Evolutionary conservation across 1,139 yeast genomes (phyloP), one percentile per base, ranked within the genome.

Genomic region (Scheffersomyces insectosa): DNA sequence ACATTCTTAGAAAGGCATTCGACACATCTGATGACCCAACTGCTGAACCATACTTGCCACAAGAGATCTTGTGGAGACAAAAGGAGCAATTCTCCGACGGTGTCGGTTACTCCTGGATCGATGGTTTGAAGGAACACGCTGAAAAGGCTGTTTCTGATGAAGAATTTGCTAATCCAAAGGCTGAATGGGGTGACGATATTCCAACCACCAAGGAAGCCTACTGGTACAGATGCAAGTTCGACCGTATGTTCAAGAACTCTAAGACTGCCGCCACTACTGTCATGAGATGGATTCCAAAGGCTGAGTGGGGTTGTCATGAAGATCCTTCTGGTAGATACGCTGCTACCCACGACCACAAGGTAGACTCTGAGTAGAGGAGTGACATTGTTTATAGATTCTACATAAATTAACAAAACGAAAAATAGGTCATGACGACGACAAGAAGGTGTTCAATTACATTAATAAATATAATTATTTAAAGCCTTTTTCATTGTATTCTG

Each of bases 211-310:
- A 95, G 80, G 99, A 93, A 77, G 99, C 99, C 42, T 93, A 89
- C 83, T 93, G 97, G 96, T 93, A 93, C 82, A 84, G 99, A 79
- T 79, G 85, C 65, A 88, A 90, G 80, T 93, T 93, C 63, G 99
- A 95, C 68, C 95, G 88, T 59, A 72, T 89, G 59, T 93, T 90
- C 85, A 60, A 64, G 45, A 85, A 89, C 46, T 82, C 86, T 57
- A 79, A 83, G 66, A 93, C 96, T 56, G 99, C 96, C 56, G 98
- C 97, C 49, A 73, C 83, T 38, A 93, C 99, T 16, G 99, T 93
- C 49, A 90, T 88, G 97, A 86, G 99, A 80, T 93, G 99, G 99
- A 75, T 93, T 69, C 99, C 99, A 66, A 93, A 95, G 80, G 98
- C 98, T 52, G 99, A 93, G 70, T 93, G 99, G 99, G 99, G 99